A percentile compares a stretch with the other conserved stretches of the same genome.
Conservation (phyloP, 208 protist genomes). For the Leptomonas pyrrhocoris region DNA sequence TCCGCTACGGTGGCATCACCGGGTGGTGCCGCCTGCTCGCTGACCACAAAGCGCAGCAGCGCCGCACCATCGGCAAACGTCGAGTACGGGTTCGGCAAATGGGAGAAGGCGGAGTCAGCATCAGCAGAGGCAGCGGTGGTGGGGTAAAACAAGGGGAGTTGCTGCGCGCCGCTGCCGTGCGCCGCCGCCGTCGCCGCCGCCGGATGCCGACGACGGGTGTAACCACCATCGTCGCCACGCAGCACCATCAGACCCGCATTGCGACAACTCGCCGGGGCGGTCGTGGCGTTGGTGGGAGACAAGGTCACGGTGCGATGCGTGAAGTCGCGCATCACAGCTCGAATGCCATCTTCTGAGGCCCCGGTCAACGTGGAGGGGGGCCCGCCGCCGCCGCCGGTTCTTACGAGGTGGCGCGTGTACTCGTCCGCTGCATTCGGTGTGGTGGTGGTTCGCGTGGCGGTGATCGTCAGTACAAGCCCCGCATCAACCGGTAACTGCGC, state of each 20-base stretch:
- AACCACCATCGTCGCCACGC: constrained; percentile 36
- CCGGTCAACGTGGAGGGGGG: constrained; percentile 12
- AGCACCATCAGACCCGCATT: constrained; percentile 30
- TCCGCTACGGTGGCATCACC: background rate
- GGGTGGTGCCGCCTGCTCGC: constrained; percentile 1
- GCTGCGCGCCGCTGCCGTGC: background rate
- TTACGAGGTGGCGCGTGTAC: no score
- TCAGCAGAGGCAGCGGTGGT: background rate
- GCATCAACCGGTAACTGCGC: background rate
- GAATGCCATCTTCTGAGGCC: constrained; percentile 2
- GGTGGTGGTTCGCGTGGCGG: constrained; percentile 24
- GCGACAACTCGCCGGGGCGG: background rate
- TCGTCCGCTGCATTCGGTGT: background rate
- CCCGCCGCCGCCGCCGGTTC: background rate
- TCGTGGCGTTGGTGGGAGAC: background rate
- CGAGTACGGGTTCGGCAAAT: constrained; percentile 8
- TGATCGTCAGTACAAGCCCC: constrained; percentile 33
- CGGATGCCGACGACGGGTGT: no score
- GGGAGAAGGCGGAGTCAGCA: no score
- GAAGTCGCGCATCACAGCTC: constrained; percentile 21
- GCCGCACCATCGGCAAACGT: constrained; percentile 14
- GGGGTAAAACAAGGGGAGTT: background rate
- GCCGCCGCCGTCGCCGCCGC: no score
- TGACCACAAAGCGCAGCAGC: constrained; percentile 15
- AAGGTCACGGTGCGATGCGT: background rate